Evolutionary conservation across 257 asterid genomes (phyloP).

Genomic region (Solanum tarapatanum): DNA sequence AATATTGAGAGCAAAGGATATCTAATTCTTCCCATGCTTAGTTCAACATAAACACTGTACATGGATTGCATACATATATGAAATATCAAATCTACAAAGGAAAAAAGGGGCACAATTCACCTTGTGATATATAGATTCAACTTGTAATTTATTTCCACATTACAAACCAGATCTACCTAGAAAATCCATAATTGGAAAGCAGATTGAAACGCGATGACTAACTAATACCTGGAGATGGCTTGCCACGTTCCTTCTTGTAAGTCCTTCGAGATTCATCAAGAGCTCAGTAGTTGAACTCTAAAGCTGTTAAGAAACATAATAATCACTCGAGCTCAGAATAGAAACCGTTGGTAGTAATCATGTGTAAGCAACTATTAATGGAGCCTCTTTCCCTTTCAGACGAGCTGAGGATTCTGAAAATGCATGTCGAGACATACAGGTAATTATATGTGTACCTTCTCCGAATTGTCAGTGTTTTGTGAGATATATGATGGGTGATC

Average conservation of each 20-base stretch:
- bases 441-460: no score
- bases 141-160: background rate
- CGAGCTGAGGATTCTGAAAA: background rate
- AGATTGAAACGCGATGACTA: background rate
- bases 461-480: no score
- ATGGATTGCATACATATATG: background rate
- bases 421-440: background rate
- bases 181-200: background rate
- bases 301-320: background rate
- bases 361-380: background rate
- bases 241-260: background rate
- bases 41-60: background rate
- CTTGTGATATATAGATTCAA: background rate
- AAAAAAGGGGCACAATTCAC: background rate
- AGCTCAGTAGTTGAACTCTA: background rate
- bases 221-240: background rate
- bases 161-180: background rate
- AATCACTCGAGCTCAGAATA: background rate
- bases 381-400: background rate
- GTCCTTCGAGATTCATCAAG: background rate
- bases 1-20: background rate
- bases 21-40: background rate
- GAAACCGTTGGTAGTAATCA: background rate
- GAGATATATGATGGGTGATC: no score
- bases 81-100: background rate